Evolutionary conservation across 352 stramenopile genomes (phyloP).

Genomic region (Pythium pyrilobum): DNA sequence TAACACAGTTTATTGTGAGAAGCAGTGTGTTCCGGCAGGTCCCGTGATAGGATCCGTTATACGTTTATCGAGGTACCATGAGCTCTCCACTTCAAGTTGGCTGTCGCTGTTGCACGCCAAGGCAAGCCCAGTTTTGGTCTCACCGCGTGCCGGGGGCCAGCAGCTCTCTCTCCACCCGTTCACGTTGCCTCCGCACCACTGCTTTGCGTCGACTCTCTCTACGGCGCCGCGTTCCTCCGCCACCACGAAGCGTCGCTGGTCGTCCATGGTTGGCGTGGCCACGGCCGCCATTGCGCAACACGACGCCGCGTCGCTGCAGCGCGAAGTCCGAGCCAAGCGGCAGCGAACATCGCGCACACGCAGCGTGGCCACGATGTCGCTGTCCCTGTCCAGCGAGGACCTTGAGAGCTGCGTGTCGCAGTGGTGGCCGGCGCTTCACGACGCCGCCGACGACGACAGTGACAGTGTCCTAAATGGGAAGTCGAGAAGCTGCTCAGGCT

Average conservation of each 20-base stretch:
- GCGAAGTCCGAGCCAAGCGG: too few species aligned
- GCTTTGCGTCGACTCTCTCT: conserved; percentile 5
- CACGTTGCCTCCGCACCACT: conserved; percentile 15
- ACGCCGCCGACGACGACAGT: too few species aligned
- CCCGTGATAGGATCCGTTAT: neutral
- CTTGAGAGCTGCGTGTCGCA: neutral
- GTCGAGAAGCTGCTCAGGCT: neutral
- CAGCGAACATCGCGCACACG: neutral
- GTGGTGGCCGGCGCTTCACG: neutral
- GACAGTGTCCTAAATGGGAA: too few species aligned
- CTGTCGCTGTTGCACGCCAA: too few species aligned
- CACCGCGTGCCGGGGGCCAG: conserved; percentile 1
- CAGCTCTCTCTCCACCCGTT: neutral
- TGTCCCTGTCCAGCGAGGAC: neutral
- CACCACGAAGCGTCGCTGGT: conserved; percentile 13
- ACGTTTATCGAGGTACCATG: neutral
- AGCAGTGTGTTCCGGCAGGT: neutral
- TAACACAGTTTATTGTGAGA: neutral
- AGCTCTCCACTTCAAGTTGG: neutral
- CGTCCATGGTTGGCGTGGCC: neutral
- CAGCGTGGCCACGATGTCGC: neutral
- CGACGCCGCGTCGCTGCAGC: neutral
- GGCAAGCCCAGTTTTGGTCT: conserved; percentile 18
- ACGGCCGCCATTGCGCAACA: conserved; percentile 6
- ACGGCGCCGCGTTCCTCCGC: neutral